phyloP scores from a whole-genome alignment of 2,329 filamentous ascomycete species.

The Neurospora sp. region DNA sequence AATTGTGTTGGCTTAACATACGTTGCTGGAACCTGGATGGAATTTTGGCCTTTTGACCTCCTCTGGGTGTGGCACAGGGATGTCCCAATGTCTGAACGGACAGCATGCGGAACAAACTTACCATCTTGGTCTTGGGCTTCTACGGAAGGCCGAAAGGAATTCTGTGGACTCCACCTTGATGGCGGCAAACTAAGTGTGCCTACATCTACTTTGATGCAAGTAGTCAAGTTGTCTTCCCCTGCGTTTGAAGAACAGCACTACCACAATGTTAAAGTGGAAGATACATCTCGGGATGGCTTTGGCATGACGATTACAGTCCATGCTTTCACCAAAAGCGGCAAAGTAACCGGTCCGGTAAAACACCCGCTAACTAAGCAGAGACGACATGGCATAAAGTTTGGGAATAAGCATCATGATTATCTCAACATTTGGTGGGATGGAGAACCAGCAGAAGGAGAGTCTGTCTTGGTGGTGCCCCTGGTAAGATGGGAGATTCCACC shows the following conservation, averaged over 20 bases:
- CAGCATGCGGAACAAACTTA: not conserved
- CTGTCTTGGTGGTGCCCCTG: not conserved
- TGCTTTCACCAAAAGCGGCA: not conserved
- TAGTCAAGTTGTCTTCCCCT: not conserved
- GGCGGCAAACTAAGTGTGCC: not conserved
- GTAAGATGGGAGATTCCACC: not conserved
- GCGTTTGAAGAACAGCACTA: not conserved
- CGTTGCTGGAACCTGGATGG: not conserved
- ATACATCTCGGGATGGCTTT: not conserved
- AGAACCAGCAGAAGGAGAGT: not conserved
- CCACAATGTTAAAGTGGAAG: not conserved
- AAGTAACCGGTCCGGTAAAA: not conserved
- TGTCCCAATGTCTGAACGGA: not conserved
- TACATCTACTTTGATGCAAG: not conserved
- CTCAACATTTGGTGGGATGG: not conserved
- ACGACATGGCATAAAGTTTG: not conserved
- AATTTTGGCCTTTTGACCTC: not conserved
- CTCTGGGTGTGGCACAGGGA: not conserved
- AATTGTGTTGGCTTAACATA: not conserved
- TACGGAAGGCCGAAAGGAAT: not conserved
- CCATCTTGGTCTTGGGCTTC: not conserved
- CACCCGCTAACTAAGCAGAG: not conserved
- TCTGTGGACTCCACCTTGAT: not conserved
- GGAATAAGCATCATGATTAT: not conserved
- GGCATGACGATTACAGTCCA: not conserved